Evolutionary conservation across 2,329 filamentous ascomycete genomes (phyloP), one percentile per base, ranked within the genome.

Genomic region (Dactylonectria macrodidyma): DNA sequence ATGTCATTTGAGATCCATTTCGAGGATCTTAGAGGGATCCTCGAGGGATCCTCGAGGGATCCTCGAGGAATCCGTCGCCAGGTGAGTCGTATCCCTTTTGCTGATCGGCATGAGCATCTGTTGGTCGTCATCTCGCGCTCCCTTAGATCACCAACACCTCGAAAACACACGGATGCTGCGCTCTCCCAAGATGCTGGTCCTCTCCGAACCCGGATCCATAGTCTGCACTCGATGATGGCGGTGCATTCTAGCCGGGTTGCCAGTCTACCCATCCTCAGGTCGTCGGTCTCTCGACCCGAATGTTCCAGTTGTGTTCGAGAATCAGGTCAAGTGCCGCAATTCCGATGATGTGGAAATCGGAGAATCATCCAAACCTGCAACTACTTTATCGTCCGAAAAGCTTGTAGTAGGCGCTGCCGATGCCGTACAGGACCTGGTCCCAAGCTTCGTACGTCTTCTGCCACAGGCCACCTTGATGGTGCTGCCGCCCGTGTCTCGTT

Each of bases 331-430:
- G 34, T 38, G 57, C 50, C 57, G 63, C 61, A 63, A 67, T 72
- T 65, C 67, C 51, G 48, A 34, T 55, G 58, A 61, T 68, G 65
- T 62, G 63, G 62, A 56, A 62, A 52, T 14, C 55, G 38, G 41
- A 38, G 62, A 36, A 48, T 70, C 57, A 73, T 66, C 64, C 12
- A 54, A 12, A 56, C 24, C 44, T 50, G 60, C 36, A 56, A 33
- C 36, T 26, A 14, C 51, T 64, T 76, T 71, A 77, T n/a, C 70
- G 71, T 33, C 75, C 76, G 62, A 73, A 71, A 52, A 78, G 68
- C 62, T 79, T 82, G 75, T 78, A 81, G 72, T 82, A 83, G 52
- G 76, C 73, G 62, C 76, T 81, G 51, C 81, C 82, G 48, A 84
- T 73, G 46, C 78, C 76, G 62, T 82, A 79, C 44, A 82, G 76